phyloP scores from a whole-genome alignment of 257 asterid species.

The Verbascum thapsus region DNA sequence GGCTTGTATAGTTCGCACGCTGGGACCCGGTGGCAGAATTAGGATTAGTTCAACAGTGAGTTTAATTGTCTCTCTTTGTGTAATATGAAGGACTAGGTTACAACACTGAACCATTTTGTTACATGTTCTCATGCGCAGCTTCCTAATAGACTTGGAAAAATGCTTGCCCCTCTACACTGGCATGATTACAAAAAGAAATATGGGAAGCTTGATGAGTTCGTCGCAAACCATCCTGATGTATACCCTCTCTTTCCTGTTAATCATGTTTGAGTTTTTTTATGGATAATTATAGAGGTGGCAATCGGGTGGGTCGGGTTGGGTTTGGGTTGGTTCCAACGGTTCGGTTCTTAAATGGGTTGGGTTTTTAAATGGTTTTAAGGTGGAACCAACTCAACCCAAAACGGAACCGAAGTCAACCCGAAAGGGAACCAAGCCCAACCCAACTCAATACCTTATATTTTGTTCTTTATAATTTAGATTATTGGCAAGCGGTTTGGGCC shows the following conservation, averaged over 20 bases:
- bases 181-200: conserved; percentile 86
- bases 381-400: too few species aligned
- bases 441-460: too few species aligned
- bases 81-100: conserved; percentile 2
- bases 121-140: conserved; percentile 59
- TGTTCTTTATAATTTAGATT: too few species aligned
- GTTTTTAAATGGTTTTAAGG: too few species aligned
- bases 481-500: too few species aligned
- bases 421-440: too few species aligned
- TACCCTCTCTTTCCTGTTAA: conserved; percentile 17
- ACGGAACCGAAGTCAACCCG: too few species aligned
- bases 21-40: conserved; percentile 82
- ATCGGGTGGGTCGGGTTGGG: too few species aligned
- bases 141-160: conserved; percentile 89
- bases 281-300: too few species aligned
- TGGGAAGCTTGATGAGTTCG: conserved; percentile 91
- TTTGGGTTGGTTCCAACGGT: too few species aligned
- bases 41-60: conserved; percentile 87
- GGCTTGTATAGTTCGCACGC: conserved; percentile 86
- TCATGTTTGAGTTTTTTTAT: too few species aligned
- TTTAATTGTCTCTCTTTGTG: background rate
- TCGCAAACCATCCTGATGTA: conserved; percentile 86
- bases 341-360: too few species aligned
- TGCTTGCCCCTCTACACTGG: conserved; percentile 94
- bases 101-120: conserved; percentile 16